Base-by-base conservation (phyloP, 306 rosid species). In the Sechiopsis laciniata region DNA sequence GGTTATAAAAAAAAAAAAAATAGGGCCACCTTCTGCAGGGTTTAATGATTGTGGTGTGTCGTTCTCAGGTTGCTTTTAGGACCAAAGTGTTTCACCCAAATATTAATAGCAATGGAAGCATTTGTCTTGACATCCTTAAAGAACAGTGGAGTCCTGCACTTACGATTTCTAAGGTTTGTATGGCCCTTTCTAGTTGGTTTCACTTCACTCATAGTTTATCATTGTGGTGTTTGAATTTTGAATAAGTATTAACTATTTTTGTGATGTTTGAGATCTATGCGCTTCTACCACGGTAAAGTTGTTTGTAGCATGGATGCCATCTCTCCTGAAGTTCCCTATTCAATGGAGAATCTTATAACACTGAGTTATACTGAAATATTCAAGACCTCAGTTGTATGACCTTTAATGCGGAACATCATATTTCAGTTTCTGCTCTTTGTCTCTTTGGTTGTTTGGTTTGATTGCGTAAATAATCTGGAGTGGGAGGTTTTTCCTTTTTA, bases 81-180 rank as follows among this genome's bases (percentile, higher is more conserved):
- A 87, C 91, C 62, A 87, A 87, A 87, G 91, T 87, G 73, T 87
- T 87, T 74, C 91, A 87, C 73, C 91, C 91, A 0, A 87, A 87
- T 54, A 87, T 87, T 76, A 87, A 87, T 50, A 87, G 91, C 85
- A 87, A 87, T 50, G 91, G 91, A 57, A 87, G 91, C 86, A 87
- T 87, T 68, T 87, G 91, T 76, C 89, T 87, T 63, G 91, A 87
- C 42, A 87, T 87, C 78, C 89, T 87, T 29, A 87, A 87, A 70
- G 91, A 87, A 78, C 91, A 87, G 75, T 87, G 91, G 91, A 87
- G 91, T 75, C 91, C 91, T 0, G 91, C 91, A 0, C 91, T 87
- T 46, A 87, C 91, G 11, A 87, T 87, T 74, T 87, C 91, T 0
- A 87, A 87, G 91, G 91, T 68, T 48, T 7, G 58, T 68, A 22